phyloP scores from a whole-genome alignment of 1,139 yeast species.

The Lodderomyces metapsilosis region DNA sequence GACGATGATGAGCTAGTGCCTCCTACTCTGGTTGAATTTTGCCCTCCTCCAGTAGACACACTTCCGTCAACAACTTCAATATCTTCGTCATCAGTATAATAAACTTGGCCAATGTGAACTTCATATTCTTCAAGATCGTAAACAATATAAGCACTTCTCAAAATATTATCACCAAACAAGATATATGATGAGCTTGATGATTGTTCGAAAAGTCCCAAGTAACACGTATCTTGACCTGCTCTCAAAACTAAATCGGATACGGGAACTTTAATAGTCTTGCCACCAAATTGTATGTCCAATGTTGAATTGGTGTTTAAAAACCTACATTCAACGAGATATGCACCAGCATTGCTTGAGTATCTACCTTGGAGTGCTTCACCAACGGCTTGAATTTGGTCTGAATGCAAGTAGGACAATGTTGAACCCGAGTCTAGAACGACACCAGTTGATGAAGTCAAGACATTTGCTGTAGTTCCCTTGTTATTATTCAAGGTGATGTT shows the following conservation, averaged over 20 bases:
- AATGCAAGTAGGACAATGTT: conserved; percentile 38
- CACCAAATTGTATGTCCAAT: conserved; percentile 38
- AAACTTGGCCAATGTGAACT: conserved; percentile 68
- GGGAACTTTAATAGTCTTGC: conserved; percentile 35
- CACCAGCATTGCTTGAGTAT: conserved; percentile 19
- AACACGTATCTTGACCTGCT: conserved; percentile 19
- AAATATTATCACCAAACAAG: conserved; percentile 69
- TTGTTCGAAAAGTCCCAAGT: conserved; percentile 31
- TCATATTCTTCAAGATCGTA: conserved; percentile 68
- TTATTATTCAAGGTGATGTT: conserved; percentile 25
- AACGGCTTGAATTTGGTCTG: conserved; percentile 23
- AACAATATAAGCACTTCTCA: conserved; percentile 73
- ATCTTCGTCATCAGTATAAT: conserved; percentile 21
- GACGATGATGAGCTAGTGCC: no score
- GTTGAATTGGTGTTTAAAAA: conserved; percentile 4
- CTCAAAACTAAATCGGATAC: conserved; percentile 24
- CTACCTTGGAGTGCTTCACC: conserved; percentile 29
- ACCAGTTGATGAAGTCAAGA: conserved; percentile 21
- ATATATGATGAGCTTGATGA: conserved; percentile 18
- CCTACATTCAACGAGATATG: conserved; percentile 24
- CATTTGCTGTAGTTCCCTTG: conserved; percentile 9
- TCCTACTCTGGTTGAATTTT: neutral
- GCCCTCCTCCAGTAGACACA: conserved; percentile 11
- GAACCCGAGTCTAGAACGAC: conserved; percentile 46
- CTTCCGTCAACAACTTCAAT: conserved; percentile 8